Conservation (phyloP, 441 rosid genomes). For the Adansonia grandidieri region DNA sequence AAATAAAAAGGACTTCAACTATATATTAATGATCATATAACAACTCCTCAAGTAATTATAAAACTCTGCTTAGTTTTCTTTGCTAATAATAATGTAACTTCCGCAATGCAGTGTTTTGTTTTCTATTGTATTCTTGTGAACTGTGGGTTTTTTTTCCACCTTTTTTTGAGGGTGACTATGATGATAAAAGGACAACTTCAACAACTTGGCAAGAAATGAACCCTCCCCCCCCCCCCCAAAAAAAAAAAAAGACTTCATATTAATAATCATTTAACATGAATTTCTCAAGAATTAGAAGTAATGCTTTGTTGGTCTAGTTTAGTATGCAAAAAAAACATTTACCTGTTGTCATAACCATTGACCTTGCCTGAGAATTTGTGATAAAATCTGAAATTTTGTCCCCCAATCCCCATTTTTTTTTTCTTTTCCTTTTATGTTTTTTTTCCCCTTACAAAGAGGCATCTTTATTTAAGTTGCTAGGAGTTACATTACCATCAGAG, state of each 20-base stretch:
- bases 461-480: background rate
- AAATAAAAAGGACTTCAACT: no score
- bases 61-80: slow-evolving; percentile 4
- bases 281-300: background rate
- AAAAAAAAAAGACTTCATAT: background rate
- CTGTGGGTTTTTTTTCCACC: background rate
- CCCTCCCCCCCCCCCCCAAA: background rate
- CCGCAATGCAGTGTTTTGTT: background rate
- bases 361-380: background rate
- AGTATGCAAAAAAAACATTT: background rate
- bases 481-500: background rate
- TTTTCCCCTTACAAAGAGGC: background rate
- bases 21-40: background rate
- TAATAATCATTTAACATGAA: background rate
- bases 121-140: background rate
- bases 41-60: slow-evolving; percentile 1
- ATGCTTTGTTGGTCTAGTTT: background rate
- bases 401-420: background rate
- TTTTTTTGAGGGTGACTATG: background rate
- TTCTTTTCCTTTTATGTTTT: background rate
- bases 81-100: slow-evolving; percentile 5
- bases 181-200: background rate
- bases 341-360: background rate
- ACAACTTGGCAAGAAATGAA: background rate
- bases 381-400: background rate